Evolutionary conservation across 352 stramenopile species (phyloP).

Genomic region (Phytopythium aichiense): DNA sequence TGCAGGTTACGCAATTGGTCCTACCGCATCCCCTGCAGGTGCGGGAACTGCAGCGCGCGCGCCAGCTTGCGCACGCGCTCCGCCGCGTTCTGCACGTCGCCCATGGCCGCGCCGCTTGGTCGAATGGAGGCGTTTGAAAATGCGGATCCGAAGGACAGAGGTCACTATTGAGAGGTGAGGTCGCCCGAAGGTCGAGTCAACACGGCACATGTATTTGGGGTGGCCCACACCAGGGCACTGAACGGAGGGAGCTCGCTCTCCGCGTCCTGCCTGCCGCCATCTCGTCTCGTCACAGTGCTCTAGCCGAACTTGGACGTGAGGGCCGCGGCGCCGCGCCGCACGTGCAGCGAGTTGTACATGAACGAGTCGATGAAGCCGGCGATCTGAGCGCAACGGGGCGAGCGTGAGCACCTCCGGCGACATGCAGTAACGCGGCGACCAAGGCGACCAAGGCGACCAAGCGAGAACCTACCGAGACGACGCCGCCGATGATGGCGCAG

Average conservation of each 20-base stretch:
- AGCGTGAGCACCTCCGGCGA: neutral
- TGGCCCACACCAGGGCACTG: neutral
- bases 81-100: constrained; percentile 50
- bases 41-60: constrained; percentile 44
- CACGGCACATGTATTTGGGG: neutral
- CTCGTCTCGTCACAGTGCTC: neutral
- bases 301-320: constrained; percentile 33
- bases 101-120: no score
- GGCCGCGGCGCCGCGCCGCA: constrained; percentile 26
- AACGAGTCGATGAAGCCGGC: constrained; percentile 85
- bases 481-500: constrained; percentile 76
- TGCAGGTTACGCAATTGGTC: neutral
- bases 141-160: neutral
- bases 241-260: neutral
- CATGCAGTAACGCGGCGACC: no score
- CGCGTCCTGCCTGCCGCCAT: neutral
- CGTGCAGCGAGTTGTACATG: constrained; percentile 81
- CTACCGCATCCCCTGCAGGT: constrained; percentile 27
- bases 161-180: constrained; percentile 5
- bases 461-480: constrained; percentile 77
- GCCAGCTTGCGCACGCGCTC: constrained; percentile 57
- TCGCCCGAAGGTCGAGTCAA: constrained; percentile 8
- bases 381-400: constrained; percentile 36
- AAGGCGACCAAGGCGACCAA: neutral
- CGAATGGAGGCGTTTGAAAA: neutral